These are phyloP conservation scores for Candida frijolesensis DNA, from an alignment of 1,139 yeast genomes.

Conservation along the genomic window DNA sequence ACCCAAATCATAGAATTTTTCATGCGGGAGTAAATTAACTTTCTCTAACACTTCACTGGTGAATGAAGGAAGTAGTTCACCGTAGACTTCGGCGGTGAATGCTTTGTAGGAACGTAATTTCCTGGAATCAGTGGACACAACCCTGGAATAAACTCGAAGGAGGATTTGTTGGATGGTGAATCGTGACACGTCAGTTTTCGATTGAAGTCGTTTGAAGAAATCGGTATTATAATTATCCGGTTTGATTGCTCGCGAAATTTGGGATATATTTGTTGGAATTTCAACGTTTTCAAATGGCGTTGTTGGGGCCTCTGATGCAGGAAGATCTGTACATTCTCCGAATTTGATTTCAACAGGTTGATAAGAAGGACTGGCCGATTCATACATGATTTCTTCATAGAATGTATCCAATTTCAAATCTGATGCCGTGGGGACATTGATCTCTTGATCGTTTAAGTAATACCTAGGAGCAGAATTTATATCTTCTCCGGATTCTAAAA, in stretches of 20 bases:
- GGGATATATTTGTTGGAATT: constrained; percentile 13
- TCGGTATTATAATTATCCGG: constrained; percentile 25
- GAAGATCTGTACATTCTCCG: constrained; percentile 4
- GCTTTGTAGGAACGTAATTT: constrained; percentile 75
- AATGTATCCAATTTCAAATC: constrained; percentile 30
- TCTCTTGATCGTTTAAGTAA: constrained; percentile 24
- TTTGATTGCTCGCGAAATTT: constrained; percentile 10
- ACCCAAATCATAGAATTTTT: constrained; percentile 80
- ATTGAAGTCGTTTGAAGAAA: constrained; percentile 34
- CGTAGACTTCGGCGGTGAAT: constrained; percentile 88
- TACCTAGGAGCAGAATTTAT: constrained; percentile 34
- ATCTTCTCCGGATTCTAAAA: constrained; percentile 22
- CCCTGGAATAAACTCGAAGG: constrained; percentile 71
- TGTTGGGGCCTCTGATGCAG: constrained; percentile 3
- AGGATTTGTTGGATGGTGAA: constrained; percentile 68
- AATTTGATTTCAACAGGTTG: constrained; percentile 9
- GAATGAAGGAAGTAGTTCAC: constrained; percentile 83
- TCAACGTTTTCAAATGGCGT: constrained; percentile 4
- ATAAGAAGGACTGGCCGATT: constrained; percentile 17
- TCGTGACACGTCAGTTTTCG: constrained; percentile 50
- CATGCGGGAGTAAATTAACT: constrained; percentile 55
- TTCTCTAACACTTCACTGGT: constrained; percentile 68
- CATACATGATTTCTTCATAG: constrained; percentile 25
- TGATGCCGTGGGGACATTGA: constrained; percentile 18
- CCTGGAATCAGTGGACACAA: constrained; percentile 74